Evolutionary conservation across 139 green algal genomes (phyloP), one percentile per base, ranked within the genome.

Genomic region (Raphidocelis subcapitata): DNA sequence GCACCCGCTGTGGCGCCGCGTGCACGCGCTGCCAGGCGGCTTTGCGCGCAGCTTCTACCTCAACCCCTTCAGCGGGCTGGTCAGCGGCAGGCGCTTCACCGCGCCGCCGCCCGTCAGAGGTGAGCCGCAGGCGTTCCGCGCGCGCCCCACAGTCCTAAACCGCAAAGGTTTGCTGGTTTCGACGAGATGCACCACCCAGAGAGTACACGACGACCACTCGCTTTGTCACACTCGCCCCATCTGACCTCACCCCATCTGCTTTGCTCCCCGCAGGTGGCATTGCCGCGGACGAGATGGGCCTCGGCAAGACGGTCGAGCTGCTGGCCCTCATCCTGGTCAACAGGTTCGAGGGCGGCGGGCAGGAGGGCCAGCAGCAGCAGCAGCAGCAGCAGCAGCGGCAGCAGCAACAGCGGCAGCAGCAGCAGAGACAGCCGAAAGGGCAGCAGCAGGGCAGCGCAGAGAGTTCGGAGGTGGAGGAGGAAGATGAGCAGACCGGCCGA

Each of bases 221-320:
- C n/a, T n/a, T n/a, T n/a, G n/a, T n/a, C n/a, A n/a, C n/a, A n/a
- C n/a, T n/a, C n/a, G n/a, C n/a, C n/a, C n/a, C n/a, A n/a, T n/a
- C n/a, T n/a, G n/a, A n/a, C n/a, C n/a, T n/a, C n/a, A n/a, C n/a
- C n/a, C n/a, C n/a, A n/a, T n/a, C n/a, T n/a, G n/a, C n/a, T n/a
- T n/a, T n/a, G n/a, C n/a, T n/a, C n/a, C n/a, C n/a, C n/a, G n/a
- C n/a, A n/a, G 81, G 86, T 31, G 86, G 86, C 62, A 88, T 93
- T 29, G 70, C 91, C 36, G 78, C 79, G 0, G 87, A 91, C 47
- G 85, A 89, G 66, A 90, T 88, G 81, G 91, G 90, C 0, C 71
- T 97, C 29, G 93, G 94, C 24, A 98, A 98, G 80, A 98, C 93
- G 0, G 91, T 98, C 5, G 94, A 98, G 86, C 72, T 98, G 35